Base-by-base conservation (phyloP, 2,329 filamentous ascomycete genomes). In the Helotiales sp. region DNA sequence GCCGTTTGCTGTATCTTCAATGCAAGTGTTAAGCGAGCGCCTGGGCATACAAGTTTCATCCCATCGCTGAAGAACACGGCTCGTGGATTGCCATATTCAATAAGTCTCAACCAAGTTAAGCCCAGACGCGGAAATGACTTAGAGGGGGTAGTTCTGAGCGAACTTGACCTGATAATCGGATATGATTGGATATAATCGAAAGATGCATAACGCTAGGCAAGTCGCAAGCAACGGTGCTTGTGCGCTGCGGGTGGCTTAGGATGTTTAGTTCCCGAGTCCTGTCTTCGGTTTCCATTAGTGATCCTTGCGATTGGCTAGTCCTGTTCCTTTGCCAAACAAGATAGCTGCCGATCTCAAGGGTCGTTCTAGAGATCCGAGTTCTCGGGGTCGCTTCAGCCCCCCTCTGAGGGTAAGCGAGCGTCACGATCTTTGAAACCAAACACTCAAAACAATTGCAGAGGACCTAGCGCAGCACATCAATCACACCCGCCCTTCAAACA, bases 391-490 rank as follows among this genome's bases (percentile, higher is more conserved):
- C 54, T 57, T 57, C 24, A 55, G 54, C 54, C 54, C 54, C 54
- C 8, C 15, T 30, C 10, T 34, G 20, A 57, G 8, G 28, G 11
- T 22, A 22, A 24, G 10, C 10, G 11, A 59, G 30, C 49, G 17
- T 59, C 32, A 24, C 32, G 64, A 59, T 52, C 17, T 52, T 10
- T 45, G 34, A 47, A 57, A 66, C 49, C 52, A 62, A 62, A 61
- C 40, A 45, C 40, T 45, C 40, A 45, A n/a, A 45, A 45, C 61
- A 55, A 15, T 40, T 22, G 11, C 37, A 63, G 49, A 55, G 57
- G 34, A 55, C 49, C 49, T 22, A 30, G 24, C 57, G 60, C 45
- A 26, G 17, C 22, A 47, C 17, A 20, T 52, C 45, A 15, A 50
- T 24, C 11, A 26, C 34, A 52, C 49, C 37, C 10, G 30, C 34